Base-by-base conservation (phyloP, 1,284 basidiomycete genomes). In the Ganoderma resinaceum region DNA sequence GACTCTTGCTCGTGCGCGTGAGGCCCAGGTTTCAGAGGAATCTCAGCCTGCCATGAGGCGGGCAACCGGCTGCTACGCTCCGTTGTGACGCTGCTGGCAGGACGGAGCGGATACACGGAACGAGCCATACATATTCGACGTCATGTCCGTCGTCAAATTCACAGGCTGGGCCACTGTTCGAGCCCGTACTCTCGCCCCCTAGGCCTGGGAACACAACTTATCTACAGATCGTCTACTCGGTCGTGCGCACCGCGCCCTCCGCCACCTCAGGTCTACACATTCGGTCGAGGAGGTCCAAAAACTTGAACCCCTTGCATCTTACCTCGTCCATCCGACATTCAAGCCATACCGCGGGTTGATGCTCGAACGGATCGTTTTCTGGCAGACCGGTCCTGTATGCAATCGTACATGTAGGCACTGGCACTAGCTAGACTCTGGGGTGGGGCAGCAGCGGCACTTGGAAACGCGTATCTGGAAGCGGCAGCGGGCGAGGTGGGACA, bases 341-440 rank as follows among this genome's bases (percentile, higher is more conserved):
- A 43, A 20, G 2, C 18, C 18, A 2, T 8, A 20, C 18, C 18
- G 5, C 16, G 20, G 42, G 42, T 43, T 4, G 46, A 14, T 49
- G 46, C 46, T 49, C 46, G 46, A 33, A 53, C 26, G 52, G 52
- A 53, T 53, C 52, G 52, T 53, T 55, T 55, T 55, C 29, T 26
- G 46, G 46, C 52, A 33, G 52, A 8, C 29, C 7, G 52, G 52
- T 53, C 43, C n/a, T 46, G 52, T 53, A 31, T 53, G 52, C 52
- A 31, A 55, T 55, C 52, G 31, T 49, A 55, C 52, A 55, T 33
- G 52, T 55, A 33, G 23, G 52, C 29, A 55, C 29, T 26, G 26
- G 43, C 29, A 52, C 26, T 9, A 29, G 29, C 26, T 12, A 33
- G 29, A 33, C 29, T 18, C 58, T 26, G 58, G 7, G 37, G 35